Base-by-base conservation (phyloP, 176 grass and related monocot genomes). In the Zoysia japonica region DNA sequence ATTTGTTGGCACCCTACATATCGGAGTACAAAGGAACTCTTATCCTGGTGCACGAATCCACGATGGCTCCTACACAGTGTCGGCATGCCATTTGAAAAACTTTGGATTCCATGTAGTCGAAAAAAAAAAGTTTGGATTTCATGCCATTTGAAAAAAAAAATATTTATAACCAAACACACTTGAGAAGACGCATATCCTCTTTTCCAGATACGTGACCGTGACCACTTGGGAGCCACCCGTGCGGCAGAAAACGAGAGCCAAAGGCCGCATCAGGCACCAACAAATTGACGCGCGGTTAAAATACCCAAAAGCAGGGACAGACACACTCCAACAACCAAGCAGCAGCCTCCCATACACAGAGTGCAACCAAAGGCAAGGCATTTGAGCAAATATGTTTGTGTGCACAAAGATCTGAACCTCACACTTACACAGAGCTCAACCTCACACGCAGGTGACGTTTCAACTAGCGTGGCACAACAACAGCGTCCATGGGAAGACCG, bases 331-430 rank as follows among this genome's bases (percentile, higher is more conserved):
- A 72, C 81, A 84, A 80, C 81, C 62, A 28, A 28, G 28, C 28
- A 28, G 28, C 28, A 80, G 51, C 44, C 50, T 80, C 59, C 45
- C 55, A 52, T 41, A 43, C 70, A 65, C 11, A 63, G 41, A 80
- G 17, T 44, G 52, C 59, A 72, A 65, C 77, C 68, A 42, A 67
- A 74, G 86, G 86, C 70, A 75, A 88, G 86, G 76, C 76, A 80
- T 52, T 70, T 80, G 81, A 88, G 86, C 81, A 86, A 46, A 36
- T 64, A 67, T 49, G 16, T 63, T 56, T 89, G 47, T 77, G 85
- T 89, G 45, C 81, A 89, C 86, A 79, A 17, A 2, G 46, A 80
- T 81, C 86, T 88, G 76, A 88, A 75, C 86, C 81, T 84, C 81
- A 88, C 86, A 84, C 81, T 79, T 70, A 7, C 48, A 78, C 47